These are phyloP conservation scores for Iris pallida DNA, from an alignment of 116 monocot species.

Conservation along the genomic window DNA sequence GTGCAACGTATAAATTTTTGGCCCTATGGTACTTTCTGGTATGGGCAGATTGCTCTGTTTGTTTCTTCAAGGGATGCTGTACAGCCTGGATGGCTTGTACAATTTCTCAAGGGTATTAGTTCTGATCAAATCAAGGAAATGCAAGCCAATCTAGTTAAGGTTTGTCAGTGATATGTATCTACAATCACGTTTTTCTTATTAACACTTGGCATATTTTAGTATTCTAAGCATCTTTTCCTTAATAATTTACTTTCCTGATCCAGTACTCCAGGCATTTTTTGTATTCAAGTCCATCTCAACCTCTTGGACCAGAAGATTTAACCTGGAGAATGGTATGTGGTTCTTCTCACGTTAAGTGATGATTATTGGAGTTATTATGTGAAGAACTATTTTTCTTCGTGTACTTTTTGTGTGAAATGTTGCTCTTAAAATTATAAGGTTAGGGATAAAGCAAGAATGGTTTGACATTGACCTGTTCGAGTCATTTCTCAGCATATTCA, in stretches of 20 bases:
- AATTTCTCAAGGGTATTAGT: slow-evolving; percentile 56
- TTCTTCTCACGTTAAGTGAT: slow-evolving; percentile 1
- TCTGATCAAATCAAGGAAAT: slow-evolving; percentile 54
- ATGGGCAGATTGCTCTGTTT: slow-evolving; percentile 80
- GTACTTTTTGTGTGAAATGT: no score
- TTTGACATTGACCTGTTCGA: no score
- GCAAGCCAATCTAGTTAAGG: slow-evolving; percentile 77
- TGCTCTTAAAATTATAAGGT: no score
- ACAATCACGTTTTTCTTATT: no score
- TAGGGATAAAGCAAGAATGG: no score
- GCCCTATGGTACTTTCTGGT: neutral
- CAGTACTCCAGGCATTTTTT: slow-evolving; percentile 84
- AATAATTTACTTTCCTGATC: slow-evolving; percentile 8
- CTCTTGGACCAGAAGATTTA: slow-evolving; percentile 84
- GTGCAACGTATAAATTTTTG: no score
- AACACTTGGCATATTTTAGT: neutral
- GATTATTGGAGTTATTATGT: neutral
- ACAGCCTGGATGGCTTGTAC: slow-evolving; percentile 73
- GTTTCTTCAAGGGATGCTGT: slow-evolving; percentile 84
- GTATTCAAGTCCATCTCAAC: slow-evolving; percentile 81
- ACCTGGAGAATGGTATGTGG: slow-evolving; percentile 89
- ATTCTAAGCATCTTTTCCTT: neutral
- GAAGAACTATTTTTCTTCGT: neutral
- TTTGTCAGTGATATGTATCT: slow-evolving; percentile 15
- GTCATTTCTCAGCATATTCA: no score